Evolutionary conservation across 2,329 filamentous ascomycete species (phyloP), one percentile per base, ranked within the genome.

Genomic region (Talaromyces piceae): DNA sequence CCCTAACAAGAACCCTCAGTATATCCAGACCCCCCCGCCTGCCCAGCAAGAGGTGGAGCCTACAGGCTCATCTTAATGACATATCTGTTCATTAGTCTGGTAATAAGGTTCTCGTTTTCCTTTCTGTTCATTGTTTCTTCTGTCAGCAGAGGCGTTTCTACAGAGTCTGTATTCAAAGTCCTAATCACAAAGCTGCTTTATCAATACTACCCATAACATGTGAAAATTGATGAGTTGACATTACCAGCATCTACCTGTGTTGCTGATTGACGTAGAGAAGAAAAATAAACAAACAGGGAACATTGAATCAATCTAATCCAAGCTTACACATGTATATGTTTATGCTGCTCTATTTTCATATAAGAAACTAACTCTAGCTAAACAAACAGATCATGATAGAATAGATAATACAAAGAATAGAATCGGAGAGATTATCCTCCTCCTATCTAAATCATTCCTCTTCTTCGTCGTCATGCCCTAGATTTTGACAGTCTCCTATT

Each of bases 401-500:
- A n/a, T n/a, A 20, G 20, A 20, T 37, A 37, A 13, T 37, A 37
- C 16, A 26, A 52, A 18, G 8, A 20, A 47, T n/a, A 25, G 11
- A 43, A n/a, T n/a, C 2, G 25, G 41, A 50, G 16, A 28, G 50
- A 50, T 57, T 56, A 27, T 51, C 43, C 41, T 56, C 52, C 23
- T 54, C 54, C n/a, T n/a, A n/a, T n/a, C n/a, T n/a, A n/a, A n/a
- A n/a, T n/a, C n/a, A n/a, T n/a, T n/a, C n/a, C 5, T 49, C 50
- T 13, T 52, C 56, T 23, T 47, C 47, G 22, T 55, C 53, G 45
- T 43, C 48, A 20, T 49, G 51, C 7, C 41, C 48, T 20, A 50
- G 22, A 16, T 43, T 27, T 41, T 18, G 18, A 41, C 51, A 41
- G 37, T 68, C 70, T 0, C 83, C 83, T 23, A 88, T 77, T 26